Conservation (phyloP, 1,284 basidiomycete genomes). For the Sphagnurus paluster region DNA sequence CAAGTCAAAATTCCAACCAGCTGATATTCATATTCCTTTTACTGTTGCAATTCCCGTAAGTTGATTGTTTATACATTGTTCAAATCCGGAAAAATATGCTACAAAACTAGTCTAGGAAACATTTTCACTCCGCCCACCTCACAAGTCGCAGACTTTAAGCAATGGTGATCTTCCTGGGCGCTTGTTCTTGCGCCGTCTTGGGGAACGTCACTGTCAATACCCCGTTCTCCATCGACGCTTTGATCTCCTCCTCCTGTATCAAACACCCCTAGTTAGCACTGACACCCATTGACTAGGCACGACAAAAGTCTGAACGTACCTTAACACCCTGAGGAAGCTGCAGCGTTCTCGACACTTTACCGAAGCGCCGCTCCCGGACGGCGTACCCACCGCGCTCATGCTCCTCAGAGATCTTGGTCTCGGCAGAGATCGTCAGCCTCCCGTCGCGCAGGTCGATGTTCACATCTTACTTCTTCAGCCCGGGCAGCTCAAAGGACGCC, state of each 20-base stretch:
- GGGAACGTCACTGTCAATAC: conserved; percentile 22
- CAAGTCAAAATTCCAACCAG: too few species aligned
- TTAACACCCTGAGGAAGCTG: conserved; percentile 46
- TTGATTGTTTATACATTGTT: too few species aligned
- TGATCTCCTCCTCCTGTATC: conserved; percentile 24
- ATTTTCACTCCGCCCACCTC: too few species aligned
- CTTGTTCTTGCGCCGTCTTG: conserved; percentile 18
- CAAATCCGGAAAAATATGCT: too few species aligned
- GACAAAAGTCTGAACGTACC: too few species aligned
- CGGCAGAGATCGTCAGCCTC: conserved; percentile 45
- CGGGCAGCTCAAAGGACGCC: conserved; percentile 49
- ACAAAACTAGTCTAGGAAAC: too few species aligned
- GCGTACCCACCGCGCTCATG: conserved; percentile 42
- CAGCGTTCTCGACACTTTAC: conserved; percentile 46
- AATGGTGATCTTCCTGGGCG: conserved; percentile 22
- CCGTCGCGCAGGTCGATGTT: conserved; percentile 40
- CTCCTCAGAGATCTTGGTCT: conserved; percentile 31
- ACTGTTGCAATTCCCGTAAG: too few species aligned
- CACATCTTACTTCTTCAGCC: conserved; percentile 41
- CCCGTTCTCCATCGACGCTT: conserved; percentile 22
- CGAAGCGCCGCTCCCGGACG: conserved; percentile 47
- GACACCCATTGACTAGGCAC: too few species aligned
- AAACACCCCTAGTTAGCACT: not conserved
- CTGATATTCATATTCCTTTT: too few species aligned
- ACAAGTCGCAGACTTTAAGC: not conserved